Percentiles rank a stretch among this genome's conserved stretches.
phyloP scores from a whole-genome alignment of 306 rosid genomes.

The Cajanus cajan region DNA sequence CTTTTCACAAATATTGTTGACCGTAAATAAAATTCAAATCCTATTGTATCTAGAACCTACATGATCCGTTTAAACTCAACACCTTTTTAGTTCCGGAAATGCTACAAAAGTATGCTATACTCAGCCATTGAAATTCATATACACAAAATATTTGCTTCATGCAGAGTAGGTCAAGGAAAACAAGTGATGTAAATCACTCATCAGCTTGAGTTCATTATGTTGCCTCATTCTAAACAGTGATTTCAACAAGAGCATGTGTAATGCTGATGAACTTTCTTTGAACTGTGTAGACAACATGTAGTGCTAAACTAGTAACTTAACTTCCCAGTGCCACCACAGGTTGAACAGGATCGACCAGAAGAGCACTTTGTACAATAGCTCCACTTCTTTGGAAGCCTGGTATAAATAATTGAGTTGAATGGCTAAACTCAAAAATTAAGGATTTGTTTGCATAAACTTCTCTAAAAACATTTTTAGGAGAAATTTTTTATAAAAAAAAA shows the following conservation, averaged over 20 bases:
- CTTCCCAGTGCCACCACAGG: slow-evolving; percentile 85
- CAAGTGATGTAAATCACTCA: slow-evolving; percentile 13
- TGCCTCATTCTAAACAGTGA: slow-evolving; percentile 30
- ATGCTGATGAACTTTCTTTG: not conserved
- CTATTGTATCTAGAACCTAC: not conserved
- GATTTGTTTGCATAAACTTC: too few species aligned
- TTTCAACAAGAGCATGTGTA: not conserved
- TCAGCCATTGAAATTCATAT: slow-evolving; percentile 13
- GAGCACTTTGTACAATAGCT: slow-evolving; percentile 94
- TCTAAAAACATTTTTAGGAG: too few species aligned
- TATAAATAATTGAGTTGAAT: slow-evolving; percentile 18
- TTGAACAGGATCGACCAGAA: slow-evolving; percentile 68
- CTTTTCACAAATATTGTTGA: not conserved
- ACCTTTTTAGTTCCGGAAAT: slow-evolving; percentile 2
- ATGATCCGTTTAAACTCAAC: slow-evolving; percentile 2
- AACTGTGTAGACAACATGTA: not conserved
- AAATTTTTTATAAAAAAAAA: too few species aligned
- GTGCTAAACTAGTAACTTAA: slow-evolving; percentile 47
- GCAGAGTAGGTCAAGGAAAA: not conserved
- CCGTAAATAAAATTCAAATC: not conserved
- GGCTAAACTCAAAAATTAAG: slow-evolving; percentile 10
- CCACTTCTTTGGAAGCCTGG: slow-evolving; percentile 97
- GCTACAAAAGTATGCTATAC: slow-evolving; percentile 17
- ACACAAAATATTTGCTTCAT: slow-evolving; percentile 19
- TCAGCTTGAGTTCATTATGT: slow-evolving; percentile 18